Base-by-base conservation (phyloP, 1,139 yeast genomes). In the Eremothecium cymbalariae region DNA sequence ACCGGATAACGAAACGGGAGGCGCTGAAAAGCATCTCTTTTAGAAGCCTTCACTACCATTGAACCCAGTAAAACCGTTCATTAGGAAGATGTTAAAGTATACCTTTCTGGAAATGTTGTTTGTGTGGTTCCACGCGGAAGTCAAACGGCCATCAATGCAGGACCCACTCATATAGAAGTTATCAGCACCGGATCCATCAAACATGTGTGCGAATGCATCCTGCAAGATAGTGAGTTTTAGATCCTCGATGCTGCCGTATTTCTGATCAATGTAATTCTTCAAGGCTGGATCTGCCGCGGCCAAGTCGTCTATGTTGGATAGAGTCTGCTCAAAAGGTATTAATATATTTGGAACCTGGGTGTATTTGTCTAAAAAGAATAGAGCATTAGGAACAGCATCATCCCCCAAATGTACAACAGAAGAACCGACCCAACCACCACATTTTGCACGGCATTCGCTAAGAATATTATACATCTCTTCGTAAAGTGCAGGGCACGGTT, bases 91-190 rank as follows among this genome's bases (percentile, higher is more conserved):
- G 48, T 74, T 76, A 48, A 71, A 75, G 51, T 77, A 79, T 7
- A 68, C 65, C 50, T 77, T 78, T 51, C 77, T 77, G 19, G 75
- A 59, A 29, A 79, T 73, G 40, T 68, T 68, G 50, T 80, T 79
- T 34, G 85, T 78, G 68, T 83, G 81, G 48, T 79, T 80, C 83
- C 88, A 80, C 1, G 86, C 83, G 36, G 80, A 72, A 0, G 90
- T 79, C 34, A 80, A 60, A 34, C 88, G 67, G 15, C 88, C 90
- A 53, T 79, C 90, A 38, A 79, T 79, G 57, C 90, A 79, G 2
- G 82, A 73, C 1, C 90, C 90, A 17, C 85, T 82, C 65, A 78
- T 79, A 52, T 74, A 79, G 53, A 75, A 78, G 54, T 80, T 78
- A 48, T 78, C 84, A 6, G 85, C 85, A 28, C 90, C 90, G 6